These are phyloP conservation scores for Immersiella caudata DNA, from an alignment of 495 filamentous ascomycete genomes.

Conservation along the genomic window DNA sequence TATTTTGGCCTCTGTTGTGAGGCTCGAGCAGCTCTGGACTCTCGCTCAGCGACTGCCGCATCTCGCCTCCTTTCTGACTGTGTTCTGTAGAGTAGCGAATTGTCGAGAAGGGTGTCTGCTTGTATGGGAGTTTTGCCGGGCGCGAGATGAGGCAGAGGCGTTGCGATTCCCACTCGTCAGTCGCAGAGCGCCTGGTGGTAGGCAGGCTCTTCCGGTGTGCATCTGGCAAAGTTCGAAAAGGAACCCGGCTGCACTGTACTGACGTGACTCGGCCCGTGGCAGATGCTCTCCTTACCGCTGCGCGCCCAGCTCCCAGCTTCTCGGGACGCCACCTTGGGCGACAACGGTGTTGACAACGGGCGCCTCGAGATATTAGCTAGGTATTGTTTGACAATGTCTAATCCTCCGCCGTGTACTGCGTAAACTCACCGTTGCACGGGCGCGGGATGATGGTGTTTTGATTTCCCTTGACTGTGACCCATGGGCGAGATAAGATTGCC, in stretches of 20 bases:
- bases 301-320: conserved; percentile 2
- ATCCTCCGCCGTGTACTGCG: neutral
- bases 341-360: neutral
- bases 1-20: neutral
- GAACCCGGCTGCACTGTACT: neutral
- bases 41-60: neutral
- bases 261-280: conserved; percentile 1
- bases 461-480: neutral
- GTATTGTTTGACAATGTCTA: too few species aligned
- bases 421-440: neutral
- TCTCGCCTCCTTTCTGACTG: neutral
- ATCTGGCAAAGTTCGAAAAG: neutral
- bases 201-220: neutral
- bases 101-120: neutral
- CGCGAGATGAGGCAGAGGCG: neutral
- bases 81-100: neutral
- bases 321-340: conserved; percentile 7
- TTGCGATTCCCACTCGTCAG: neutral
- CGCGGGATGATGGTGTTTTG: neutral
- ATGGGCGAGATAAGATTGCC: neutral
- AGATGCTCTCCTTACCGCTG: neutral
- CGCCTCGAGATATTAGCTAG: neutral
- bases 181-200: neutral
- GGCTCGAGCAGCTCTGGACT: neutral
- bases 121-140: neutral